A percentile compares a stretch with the other conserved stretches of the same genome.
phyloP scores from a whole-genome alignment of 2,329 filamentous ascomycete species.

The Exophiala dermatitidis region DNA sequence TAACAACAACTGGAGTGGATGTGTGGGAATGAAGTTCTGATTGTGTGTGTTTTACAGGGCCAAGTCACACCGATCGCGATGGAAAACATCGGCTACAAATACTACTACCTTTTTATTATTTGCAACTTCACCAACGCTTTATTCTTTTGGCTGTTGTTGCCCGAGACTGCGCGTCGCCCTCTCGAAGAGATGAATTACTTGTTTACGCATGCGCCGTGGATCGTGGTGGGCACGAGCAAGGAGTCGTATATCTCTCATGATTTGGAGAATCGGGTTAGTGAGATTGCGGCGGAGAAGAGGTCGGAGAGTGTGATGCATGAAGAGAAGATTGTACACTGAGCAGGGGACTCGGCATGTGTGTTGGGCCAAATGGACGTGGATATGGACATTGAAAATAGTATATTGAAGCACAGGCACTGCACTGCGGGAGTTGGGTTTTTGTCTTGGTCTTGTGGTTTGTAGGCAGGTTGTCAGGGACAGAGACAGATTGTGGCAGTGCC shows the following conservation, averaged over 20 bases:
- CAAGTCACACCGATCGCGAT: constrained; percentile 60
- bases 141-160: constrained; percentile 61
- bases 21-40: not conserved
- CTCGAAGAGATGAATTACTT: constrained; percentile 63
- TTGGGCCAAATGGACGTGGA: not conserved
- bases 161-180: constrained; percentile 51
- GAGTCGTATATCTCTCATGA: constrained; percentile 49
- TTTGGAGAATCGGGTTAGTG: constrained; percentile 52
- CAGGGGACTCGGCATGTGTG: not conserved
- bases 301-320: constrained; percentile 17
- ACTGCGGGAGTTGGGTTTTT: too few species aligned
- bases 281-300: constrained; percentile 48
- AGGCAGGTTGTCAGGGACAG: too few species aligned
- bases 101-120: constrained; percentile 56
- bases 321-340: constrained; percentile 10
- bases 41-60: constrained; percentile 30
- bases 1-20: not conserved
- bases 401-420: too few species aligned
- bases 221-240: constrained; percentile 53
- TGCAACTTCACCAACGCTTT: constrained; percentile 63
- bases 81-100: constrained; percentile 47
- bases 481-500: too few species aligned
- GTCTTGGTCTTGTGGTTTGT: too few species aligned
- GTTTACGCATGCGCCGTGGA: constrained; percentile 58
- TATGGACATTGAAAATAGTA: not conserved